Evolutionary conservation across 2,329 filamentous ascomycete genomes (phyloP).

Genomic region (Colletotrichum sp.): DNA sequence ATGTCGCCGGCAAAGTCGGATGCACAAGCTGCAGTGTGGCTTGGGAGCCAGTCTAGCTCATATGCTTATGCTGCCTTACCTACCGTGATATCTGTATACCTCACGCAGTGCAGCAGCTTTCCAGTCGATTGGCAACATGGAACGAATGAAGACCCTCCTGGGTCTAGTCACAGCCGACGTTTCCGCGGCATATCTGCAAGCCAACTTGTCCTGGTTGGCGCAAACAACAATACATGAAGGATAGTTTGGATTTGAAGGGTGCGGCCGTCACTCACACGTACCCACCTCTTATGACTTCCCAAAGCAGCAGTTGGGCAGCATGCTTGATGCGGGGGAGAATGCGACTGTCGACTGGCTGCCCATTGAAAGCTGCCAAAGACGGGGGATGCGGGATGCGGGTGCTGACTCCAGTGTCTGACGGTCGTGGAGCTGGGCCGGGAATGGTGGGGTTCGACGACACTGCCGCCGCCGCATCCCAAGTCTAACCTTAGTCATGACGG

Average conservation of each 20-base stretch:
- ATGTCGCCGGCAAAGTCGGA: neutral
- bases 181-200: neutral
- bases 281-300: neutral
- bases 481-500: neutral
- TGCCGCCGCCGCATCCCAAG: neutral
- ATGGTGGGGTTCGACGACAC: slow-evolving; percentile 1
- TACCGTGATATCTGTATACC: neutral
- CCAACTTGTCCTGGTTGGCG: neutral
- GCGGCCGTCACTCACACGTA: neutral
- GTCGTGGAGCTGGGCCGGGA: neutral
- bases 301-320: neutral
- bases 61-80: neutral
- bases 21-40: neutral
- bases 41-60: neutral
- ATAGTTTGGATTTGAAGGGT: neutral
- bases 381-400: neutral
- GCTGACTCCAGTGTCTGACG: neutral
- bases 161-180: neutral
- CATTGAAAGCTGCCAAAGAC: neutral
- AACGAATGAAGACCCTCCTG: neutral
- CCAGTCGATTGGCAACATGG: neutral
- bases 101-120: neutral
- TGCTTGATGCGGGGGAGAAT: slow-evolving; percentile 3
- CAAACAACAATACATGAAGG: neutral
- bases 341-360: neutral